phyloP scores from a whole-genome alignment of 1,284 basidiomycete genomes.

The Flammula alnicola region DNA sequence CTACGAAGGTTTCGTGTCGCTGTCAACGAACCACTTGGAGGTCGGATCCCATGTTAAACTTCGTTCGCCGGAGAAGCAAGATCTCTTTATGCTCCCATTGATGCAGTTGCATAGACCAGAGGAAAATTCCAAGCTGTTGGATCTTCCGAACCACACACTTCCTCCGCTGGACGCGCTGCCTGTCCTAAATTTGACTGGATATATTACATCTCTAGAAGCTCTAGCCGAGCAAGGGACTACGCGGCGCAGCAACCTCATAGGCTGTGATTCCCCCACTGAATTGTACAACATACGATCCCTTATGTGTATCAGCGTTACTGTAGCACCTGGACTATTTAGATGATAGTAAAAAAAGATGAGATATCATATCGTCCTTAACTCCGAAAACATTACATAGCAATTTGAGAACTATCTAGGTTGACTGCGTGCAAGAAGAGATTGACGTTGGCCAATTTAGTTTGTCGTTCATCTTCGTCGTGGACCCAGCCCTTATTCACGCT shows the following conservation, averaged over 20 bases:
- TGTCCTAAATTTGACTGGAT: slow-evolving; percentile 71
- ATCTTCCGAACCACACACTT: slow-evolving; percentile 58
- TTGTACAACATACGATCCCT: slow-evolving; percentile 31
- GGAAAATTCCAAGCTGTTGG: slow-evolving; percentile 46
- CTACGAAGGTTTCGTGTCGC: slow-evolving; percentile 66
- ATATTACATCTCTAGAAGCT: slow-evolving; percentile 48
- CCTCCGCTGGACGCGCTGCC: slow-evolving; percentile 63
- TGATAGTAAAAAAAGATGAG: slow-evolving; percentile 19
- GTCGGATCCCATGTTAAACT: slow-evolving; percentile 77
- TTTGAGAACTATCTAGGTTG: slow-evolving; percentile 84
- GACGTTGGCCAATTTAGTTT: slow-evolving; percentile 77
- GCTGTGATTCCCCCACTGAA: slow-evolving; percentile 22
- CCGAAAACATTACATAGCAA: slow-evolving; percentile 54
- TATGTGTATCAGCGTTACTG: slow-evolving; percentile 27
- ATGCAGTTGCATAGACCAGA: slow-evolving; percentile 48
- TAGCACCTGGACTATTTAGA: slow-evolving; percentile 7
- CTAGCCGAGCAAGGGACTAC: slow-evolving; percentile 37
- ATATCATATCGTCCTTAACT: slow-evolving; percentile 23
- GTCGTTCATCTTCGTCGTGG: slow-evolving; percentile 68
- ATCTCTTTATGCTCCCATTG: slow-evolving; percentile 69
- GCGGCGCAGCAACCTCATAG: slow-evolving; percentile 30
- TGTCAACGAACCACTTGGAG: slow-evolving; percentile 87
- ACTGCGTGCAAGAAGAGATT: slow-evolving; percentile 87
- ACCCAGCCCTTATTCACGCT: slow-evolving; percentile 79
- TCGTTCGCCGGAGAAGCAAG: slow-evolving; percentile 60